Evolutionary conservation across 2,329 filamentous ascomycete species (phyloP), one percentile per base, ranked within the genome.

Genomic region (Knoxdaviesia capensis): DNA sequence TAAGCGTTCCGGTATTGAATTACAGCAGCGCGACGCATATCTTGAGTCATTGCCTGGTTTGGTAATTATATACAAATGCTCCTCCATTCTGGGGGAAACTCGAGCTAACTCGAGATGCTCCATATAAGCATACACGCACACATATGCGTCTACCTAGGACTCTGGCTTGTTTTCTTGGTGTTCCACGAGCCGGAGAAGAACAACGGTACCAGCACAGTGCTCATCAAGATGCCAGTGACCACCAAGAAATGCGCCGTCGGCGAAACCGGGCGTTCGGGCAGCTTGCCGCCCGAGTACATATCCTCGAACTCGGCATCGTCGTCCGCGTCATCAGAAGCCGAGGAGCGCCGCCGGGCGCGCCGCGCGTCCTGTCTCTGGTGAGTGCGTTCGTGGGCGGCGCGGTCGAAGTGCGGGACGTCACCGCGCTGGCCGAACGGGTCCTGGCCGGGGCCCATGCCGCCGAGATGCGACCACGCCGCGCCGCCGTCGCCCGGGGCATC

Each of bases 401-500:
- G 70, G 60, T 96, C 79, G 50, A 94, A 98, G 60, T 94, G 82
- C 11, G 45, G 41, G 32, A 85, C 65, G 33, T 76, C 65, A 43
- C 72, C 63, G 32, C 63, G 57, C 41, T 58, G 52, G 1, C 55
- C 52, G 48, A 60, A 69, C 5, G 66, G 63, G 36, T 65, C 59
- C 44, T 70, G 67, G 0, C 74, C 77, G 2, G 66, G 66, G 0
- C 73, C 73, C 64, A 79, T 78, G 0, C 77, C 77, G 11, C 50
- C 51, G 50, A 45, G 53, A 51, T 41, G 7, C 49, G 48, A 32
- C 46, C 49, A 44, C 48, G 55, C 38, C 29, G 34, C 41, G 6
- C 30, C 29, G 28, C 43, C 42, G 34, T 28, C 5, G 46, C 28
- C 29, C 42, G 36, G 36, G 34, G 38, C 36, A 39, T 37, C 1